phyloP scores from a whole-genome alignment of 768 basidiomycete genomes.

The Mycena indigotica region DNA sequence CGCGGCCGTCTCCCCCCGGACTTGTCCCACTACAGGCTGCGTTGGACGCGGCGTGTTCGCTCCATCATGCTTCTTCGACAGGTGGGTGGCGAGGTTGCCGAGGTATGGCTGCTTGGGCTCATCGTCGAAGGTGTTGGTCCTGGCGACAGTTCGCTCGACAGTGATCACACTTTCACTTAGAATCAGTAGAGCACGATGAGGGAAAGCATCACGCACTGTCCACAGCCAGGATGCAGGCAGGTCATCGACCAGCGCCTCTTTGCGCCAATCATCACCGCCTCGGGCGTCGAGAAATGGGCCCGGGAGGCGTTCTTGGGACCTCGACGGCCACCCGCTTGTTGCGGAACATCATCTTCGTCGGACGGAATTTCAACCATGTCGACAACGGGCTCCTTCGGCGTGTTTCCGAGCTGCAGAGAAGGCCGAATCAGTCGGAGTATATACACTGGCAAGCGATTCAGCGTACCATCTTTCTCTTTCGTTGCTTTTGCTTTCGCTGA shows the following conservation, averaged over 20 bases:
- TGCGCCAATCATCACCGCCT: neutral
- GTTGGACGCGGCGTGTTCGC: conserved; percentile 2
- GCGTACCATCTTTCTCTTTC: neutral
- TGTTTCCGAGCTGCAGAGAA: neutral
- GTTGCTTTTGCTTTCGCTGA: neutral
- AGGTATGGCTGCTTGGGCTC: conserved; percentile 26
- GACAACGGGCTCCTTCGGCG: neutral
- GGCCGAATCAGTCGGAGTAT: neutral
- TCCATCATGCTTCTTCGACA: conserved; percentile 6
- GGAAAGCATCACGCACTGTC: neutral
- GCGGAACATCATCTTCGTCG: neutral
- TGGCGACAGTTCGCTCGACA: conserved; percentile 9
- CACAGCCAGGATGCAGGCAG: neutral
- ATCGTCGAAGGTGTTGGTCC: conserved; percentile 17
- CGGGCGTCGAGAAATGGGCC: neutral
- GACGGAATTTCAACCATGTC: neutral
- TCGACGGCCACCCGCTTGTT: neutral
- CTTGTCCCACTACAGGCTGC: conserved; percentile 19
- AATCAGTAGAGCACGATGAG: neutral
- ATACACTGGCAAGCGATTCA: neutral
- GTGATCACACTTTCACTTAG: neutral
- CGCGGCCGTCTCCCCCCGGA: neutral
- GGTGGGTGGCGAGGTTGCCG: conserved; percentile 31
- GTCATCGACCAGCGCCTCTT: neutral
- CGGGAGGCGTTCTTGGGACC: neutral